Conservation (phyloP, 2,329 filamentous ascomycete species). For the Neocucurbitaria cava region DNA sequence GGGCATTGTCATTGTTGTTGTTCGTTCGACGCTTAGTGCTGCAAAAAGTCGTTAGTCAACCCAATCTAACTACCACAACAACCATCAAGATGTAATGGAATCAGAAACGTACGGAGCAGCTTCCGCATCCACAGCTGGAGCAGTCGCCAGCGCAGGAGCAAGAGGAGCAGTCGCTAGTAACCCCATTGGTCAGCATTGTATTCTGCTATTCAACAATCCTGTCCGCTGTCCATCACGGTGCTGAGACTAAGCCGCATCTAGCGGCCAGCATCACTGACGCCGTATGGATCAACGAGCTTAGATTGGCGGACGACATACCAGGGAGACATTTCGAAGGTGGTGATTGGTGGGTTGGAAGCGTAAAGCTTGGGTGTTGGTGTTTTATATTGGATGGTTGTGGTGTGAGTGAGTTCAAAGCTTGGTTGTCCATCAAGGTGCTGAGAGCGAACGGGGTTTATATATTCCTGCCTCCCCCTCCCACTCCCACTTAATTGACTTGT, state of each 20-base stretch:
- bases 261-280: not conserved
- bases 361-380: not conserved
- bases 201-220: not conserved
- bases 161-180: constrained; percentile 5
- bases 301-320: constrained; percentile 16
- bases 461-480: not conserved
- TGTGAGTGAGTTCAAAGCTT: not conserved
- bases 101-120: constrained; percentile 22
- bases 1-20: too few species aligned
- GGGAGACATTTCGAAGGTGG: constrained; percentile 23
- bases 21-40: constrained; percentile 13
- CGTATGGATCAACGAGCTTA: not conserved
- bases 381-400: not conserved
- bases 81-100: not conserved
- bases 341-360: constrained; percentile 4
- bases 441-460: constrained; percentile 10
- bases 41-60: not conserved
- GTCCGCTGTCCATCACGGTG: constrained; percentile 15
- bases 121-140: constrained; percentile 34
- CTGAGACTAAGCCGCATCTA: constrained; percentile 9
- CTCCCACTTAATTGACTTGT: too few species aligned
- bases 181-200: not conserved
- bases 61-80: not conserved
- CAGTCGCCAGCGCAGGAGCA: constrained; percentile 34
- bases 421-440: constrained; percentile 23